A percentile compares a stretch with the other conserved stretches of the same genome.
phyloP scores from a whole-genome alignment of 495 filamentous ascomycete species.

The Amorphotheca resinae region DNA sequence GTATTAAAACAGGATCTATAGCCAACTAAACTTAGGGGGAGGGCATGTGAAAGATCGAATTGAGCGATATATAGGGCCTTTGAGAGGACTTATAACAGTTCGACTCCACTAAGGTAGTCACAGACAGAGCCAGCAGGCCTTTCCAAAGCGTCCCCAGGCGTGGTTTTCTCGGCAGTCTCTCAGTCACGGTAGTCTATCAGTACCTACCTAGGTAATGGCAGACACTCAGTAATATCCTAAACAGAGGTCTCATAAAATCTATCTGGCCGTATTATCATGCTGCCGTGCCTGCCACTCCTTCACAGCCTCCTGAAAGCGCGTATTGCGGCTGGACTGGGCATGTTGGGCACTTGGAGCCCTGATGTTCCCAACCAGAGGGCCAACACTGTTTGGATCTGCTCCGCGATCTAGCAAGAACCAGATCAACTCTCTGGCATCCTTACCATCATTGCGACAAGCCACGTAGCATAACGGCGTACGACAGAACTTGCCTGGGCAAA shows the following conservation, averaged over 20 bases:
- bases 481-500: background rate
- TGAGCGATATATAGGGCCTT: too few species aligned
- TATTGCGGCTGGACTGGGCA: background rate
- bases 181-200: too few species aligned
- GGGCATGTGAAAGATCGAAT: too few species aligned
- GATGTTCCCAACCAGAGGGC: background rate
- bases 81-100: too few species aligned
- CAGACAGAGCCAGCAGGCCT: too few species aligned
- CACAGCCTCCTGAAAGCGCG: constrained; percentile 6
- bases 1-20: too few species aligned
- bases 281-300: constrained; percentile 6
- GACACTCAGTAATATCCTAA: too few species aligned
- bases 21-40: too few species aligned
- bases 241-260: background rate
- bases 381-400: constrained; percentile 3
- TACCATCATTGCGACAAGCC: background rate
- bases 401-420: constrained; percentile 9
- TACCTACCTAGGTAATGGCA: too few species aligned
- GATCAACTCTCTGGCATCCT: background rate
- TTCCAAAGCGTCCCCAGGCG: too few species aligned
- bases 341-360: background rate
- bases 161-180: too few species aligned
- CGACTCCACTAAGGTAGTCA: too few species aligned
- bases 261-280: background rate
- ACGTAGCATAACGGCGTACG: constrained; percentile 5